Percentiles rank a stretch among this genome's conserved stretches.
These are phyloP conservation scores for Actinidia polygama DNA, from an alignment of 179 eudicot genomes.

Conservation along the genomic window DNA sequence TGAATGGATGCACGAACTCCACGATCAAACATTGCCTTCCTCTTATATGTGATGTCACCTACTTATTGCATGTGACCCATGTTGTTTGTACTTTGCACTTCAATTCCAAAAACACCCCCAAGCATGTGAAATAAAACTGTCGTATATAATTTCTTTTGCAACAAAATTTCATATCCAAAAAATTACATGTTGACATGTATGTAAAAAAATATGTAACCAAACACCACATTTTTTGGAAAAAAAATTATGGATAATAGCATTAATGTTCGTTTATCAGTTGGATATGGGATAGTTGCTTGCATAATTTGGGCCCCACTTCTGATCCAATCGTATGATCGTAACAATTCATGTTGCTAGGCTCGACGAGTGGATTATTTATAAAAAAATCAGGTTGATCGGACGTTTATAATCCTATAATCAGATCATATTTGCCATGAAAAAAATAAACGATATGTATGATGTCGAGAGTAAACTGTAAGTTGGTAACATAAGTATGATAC, in stretches of 20 bases:
- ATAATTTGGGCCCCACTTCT: neutral
- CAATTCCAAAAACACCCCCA: neutral
- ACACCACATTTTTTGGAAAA: too few relatives aligned
- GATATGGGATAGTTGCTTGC: too few relatives aligned
- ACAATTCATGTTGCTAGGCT: neutral
- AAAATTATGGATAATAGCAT: neutral
- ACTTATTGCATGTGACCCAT: conserved; percentile 9
- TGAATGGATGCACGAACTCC: conserved; percentile 25
- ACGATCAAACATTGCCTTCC: conserved; percentile 22
- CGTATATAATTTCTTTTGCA: too few relatives aligned
- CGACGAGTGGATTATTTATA: neutral
- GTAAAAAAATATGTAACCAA: too few relatives aligned
- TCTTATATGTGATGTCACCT: neutral
- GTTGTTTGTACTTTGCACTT: too few relatives aligned
- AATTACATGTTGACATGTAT: too few relatives aligned
- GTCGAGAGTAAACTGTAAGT: neutral
- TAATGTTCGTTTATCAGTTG: too few relatives aligned
- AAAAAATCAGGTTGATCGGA: neutral
- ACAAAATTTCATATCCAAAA: too few relatives aligned
- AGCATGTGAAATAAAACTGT: neutral
- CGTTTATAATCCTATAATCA: neutral
- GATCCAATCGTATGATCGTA: neutral
- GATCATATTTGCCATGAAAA: neutral
- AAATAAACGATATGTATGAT: too few relatives aligned
- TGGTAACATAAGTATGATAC: neutral